These are phyloP conservation scores for Candida sanyaensis DNA, from an alignment of 1,139 yeast genomes.

Conservation along the genomic window DNA sequence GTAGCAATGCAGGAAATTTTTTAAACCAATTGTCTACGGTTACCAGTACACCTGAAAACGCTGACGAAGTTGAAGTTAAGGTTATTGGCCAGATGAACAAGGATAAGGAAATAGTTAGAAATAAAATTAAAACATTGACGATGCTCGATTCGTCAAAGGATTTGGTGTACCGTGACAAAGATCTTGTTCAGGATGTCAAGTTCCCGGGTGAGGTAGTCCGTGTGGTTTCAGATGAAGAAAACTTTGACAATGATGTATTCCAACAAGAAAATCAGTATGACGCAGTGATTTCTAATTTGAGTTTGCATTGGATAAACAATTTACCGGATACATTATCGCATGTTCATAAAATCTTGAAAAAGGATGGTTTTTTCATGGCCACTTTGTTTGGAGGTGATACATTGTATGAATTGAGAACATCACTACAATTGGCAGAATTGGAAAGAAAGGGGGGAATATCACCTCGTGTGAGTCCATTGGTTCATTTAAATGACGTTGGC, in stretches of 20 bases:
- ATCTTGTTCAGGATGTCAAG: constrained; percentile 32
- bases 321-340: constrained; percentile 63
- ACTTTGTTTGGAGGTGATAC: constrained; percentile 88
- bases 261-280: constrained; percentile 53
- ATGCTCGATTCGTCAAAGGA: constrained; percentile 69
- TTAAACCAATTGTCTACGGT: constrained; percentile 36
- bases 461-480: constrained; percentile 80
- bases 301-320: constrained; percentile 86
- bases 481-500: constrained; percentile 77
- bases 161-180: constrained; percentile 53
- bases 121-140: constrained; percentile 55
- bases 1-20: constrained; percentile 71
- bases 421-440: constrained; percentile 79
- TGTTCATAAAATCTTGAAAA: constrained; percentile 64
- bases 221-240: constrained; percentile 69
- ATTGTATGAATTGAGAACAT: constrained; percentile 74
- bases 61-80: constrained; percentile 29
- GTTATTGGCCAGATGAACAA: constrained; percentile 43
- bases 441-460: constrained; percentile 80
- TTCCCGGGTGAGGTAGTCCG: constrained; percentile 48
- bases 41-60: constrained; percentile 26
- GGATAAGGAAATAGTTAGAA: constrained; percentile 53
- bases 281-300: constrained; percentile 72
- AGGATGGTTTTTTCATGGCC: constrained; percentile 83
- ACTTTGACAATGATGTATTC: constrained; percentile 43